These are phyloP conservation scores for Penicillium oxalicum DNA, from an alignment of 2,329 filamentous ascomycete genomes.

Conservation along the genomic window DNA sequence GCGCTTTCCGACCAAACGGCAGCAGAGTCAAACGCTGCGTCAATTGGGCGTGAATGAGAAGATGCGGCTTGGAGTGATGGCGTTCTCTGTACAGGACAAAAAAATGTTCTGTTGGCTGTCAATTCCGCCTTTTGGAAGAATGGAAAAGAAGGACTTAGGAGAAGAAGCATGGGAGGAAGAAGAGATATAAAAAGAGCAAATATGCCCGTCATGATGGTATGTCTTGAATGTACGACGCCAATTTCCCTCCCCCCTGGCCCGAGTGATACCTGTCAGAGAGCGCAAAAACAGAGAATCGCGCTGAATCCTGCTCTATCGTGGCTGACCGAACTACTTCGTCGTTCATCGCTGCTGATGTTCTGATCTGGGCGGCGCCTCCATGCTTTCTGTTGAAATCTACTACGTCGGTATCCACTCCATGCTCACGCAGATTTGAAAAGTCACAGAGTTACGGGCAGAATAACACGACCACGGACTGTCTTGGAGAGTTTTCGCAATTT, in stretches of 20 bases:
- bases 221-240: too few relatives aligned
- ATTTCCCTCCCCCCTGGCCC: too few relatives aligned
- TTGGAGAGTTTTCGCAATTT: too few relatives aligned
- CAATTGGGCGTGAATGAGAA: slow-evolving; percentile 1
- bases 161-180: too few relatives aligned
- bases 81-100: background rate
- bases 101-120: background rate
- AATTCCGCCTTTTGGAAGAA: too few relatives aligned
- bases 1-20: slow-evolving; percentile 18
- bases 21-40: slow-evolving; percentile 13
- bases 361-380: background rate
- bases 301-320: background rate
- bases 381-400: background rate
- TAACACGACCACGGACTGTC: slow-evolving; percentile 6
- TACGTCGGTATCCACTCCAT: slow-evolving; percentile 1
- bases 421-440: slow-evolving; percentile 4
- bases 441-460: background rate
- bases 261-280: too few relatives aligned
- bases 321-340: too few relatives aligned
- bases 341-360: background rate
- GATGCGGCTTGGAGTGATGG: background rate
- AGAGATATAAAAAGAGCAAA: too few relatives aligned
- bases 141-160: too few relatives aligned
- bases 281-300: too few relatives aligned
- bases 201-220: too few relatives aligned